Conservation (phyloP, 345 rosid genomes). For the Dovyalis caffra region DNA sequence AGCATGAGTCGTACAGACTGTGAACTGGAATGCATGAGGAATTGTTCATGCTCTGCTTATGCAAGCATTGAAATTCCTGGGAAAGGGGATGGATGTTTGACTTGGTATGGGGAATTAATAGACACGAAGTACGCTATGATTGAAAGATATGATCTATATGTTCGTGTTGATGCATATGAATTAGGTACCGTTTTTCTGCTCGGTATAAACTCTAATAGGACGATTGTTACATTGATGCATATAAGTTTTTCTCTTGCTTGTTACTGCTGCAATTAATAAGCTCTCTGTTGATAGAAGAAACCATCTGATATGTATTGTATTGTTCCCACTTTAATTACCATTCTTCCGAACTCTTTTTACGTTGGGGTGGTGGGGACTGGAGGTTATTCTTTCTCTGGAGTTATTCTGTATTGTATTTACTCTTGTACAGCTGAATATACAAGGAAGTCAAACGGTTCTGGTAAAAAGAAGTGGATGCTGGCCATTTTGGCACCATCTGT, state of each 20-base stretch:
- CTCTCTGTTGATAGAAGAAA: no score
- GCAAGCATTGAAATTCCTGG: conserved; percentile 7
- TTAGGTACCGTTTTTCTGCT: conserved; percentile 1
- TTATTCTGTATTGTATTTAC: no score
- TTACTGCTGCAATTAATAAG: no score
- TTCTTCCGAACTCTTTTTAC: no score
- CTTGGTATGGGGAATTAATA: conserved; percentile 9
- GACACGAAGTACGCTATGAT: neutral
- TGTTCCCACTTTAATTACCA: no score
- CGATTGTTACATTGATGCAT: no score
- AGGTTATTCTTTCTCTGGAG: no score
- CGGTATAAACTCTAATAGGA: no score
- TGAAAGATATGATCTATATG: conserved; percentile 6
- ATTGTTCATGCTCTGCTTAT: conserved; percentile 14
- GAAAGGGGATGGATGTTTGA: conserved; percentile 8
- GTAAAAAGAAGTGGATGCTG: neutral
- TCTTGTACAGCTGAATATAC: neutral
- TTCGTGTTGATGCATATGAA: conserved; percentile 17
- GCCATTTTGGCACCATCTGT: neutral
- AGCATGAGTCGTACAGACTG: neutral
- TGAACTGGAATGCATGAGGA: conserved; percentile 1
- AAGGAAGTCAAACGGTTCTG: neutral
- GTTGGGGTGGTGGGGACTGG: no score
- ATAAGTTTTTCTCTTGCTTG: no score
- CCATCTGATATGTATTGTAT: no score